These are phyloP conservation scores for Naganishia sp. DNA, from an alignment of 1,284 basidiomycete genomes.

Conservation along the genomic window DNA sequence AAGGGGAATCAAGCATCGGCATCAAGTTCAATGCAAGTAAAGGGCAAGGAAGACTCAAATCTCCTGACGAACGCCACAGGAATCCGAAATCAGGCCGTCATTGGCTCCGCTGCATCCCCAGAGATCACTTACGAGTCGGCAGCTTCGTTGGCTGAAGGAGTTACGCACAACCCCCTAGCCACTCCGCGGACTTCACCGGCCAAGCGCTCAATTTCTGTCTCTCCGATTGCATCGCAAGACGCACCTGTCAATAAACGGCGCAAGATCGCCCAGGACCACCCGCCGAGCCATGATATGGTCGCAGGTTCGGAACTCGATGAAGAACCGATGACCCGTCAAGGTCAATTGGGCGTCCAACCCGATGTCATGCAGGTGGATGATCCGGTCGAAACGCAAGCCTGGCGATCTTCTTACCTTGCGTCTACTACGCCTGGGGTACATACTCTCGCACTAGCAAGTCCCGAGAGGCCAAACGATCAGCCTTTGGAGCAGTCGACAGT, in stretches of 20 bases:
- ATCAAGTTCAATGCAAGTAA: too few relatives aligned
- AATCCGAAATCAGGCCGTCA: too few relatives aligned
- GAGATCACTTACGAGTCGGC: too few relatives aligned
- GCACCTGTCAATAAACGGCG: conserved; percentile 11
- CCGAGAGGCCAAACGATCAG: neutral
- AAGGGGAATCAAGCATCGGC: too few relatives aligned
- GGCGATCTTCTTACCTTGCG: too few relatives aligned
- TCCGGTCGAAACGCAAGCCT: neutral
- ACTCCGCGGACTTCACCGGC: neutral
- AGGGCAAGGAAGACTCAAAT: neutral
- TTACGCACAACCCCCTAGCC: neutral
- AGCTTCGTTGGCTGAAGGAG: too few relatives aligned
- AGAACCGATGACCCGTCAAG: neutral
- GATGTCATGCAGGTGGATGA: neutral
- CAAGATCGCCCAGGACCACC: neutral
- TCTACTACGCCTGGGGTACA: too few relatives aligned
- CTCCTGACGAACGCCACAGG: neutral
- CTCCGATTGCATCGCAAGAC: conserved; percentile 2
- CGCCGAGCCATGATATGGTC: neutral
- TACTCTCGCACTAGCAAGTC: neutral
- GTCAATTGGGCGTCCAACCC: neutral
- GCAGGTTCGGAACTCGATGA: conserved; percentile 1
- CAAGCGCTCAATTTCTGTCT: conserved; percentile 6
- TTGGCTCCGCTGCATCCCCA: too few relatives aligned
- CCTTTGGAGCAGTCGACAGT: neutral